Evolutionary conservation across 176 grass and related monocot genomes (phyloP).

Genomic region (Thinopyrum elongatum): DNA sequence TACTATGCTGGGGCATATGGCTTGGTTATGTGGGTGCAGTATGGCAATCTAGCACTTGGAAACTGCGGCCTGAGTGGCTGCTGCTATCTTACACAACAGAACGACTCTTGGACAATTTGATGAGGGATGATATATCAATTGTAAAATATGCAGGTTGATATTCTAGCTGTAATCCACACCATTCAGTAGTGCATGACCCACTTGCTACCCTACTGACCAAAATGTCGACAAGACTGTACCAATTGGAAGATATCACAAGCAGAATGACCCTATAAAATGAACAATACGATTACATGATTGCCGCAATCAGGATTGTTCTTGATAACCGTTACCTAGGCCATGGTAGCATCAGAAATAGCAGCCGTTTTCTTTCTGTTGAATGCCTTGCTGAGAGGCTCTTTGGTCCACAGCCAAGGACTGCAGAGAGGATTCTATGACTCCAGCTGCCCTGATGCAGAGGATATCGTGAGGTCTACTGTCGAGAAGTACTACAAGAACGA

Average conservation of each 20-base stretch:
- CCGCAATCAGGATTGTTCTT: background rate
- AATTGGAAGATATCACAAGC: background rate
- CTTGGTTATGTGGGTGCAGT: background rate
- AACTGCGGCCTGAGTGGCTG: background rate
- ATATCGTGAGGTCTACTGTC: slow-evolving; percentile 62
- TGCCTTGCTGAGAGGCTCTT: background rate
- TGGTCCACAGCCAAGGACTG: slow-evolving; percentile 43
- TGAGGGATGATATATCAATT: background rate
- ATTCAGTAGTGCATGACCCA: slow-evolving; percentile 48
- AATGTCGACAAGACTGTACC: background rate
- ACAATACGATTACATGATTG: background rate
- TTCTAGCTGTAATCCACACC: slow-evolving; percentile 46
- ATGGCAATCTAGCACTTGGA: background rate
- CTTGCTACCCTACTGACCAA: slow-evolving; percentile 37
- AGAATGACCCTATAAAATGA: slow-evolving; percentile 27
- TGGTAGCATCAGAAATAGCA: background rate
- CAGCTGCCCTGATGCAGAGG: slow-evolving; percentile 57
- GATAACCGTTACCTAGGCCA: background rate
- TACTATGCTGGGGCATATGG: background rate
- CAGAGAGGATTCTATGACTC: slow-evolving; percentile 63
- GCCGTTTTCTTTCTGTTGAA: slow-evolving; percentile 13
- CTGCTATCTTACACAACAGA: background rate
- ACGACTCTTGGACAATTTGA: background rate
- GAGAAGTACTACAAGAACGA: slow-evolving; percentile 62
- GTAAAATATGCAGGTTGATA: slow-evolving; percentile 29